A percentile compares a stretch with the other conserved stretches of the same genome.
Conservation (phyloP, 495 filamentous ascomycete genomes). For the Paragyromitra xinjiangensis region DNA sequence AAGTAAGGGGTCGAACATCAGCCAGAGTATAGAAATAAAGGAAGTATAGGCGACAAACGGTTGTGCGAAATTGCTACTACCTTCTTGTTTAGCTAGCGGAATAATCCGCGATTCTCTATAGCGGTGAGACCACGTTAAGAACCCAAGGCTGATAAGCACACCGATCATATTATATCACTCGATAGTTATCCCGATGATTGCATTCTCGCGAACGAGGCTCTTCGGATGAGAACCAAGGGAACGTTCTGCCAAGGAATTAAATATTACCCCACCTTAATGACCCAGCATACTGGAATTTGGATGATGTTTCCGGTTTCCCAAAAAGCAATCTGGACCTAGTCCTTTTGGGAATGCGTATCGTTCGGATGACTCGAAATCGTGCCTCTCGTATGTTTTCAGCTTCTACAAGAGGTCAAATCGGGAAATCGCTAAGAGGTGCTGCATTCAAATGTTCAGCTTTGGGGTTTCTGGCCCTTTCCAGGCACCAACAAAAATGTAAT, state of each 20-base stretch:
- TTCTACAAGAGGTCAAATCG: constrained; percentile 7
- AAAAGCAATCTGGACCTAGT: constrained; percentile 6
- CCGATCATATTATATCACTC: constrained; percentile 49
- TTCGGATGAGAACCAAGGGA: neutral
- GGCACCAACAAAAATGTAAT: constrained; percentile 22
- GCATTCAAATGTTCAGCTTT: constrained; percentile 19
- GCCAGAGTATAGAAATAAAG: constrained; percentile 1
- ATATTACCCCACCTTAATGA: neutral
- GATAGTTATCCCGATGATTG: neutral
- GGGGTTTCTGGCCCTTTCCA: constrained; percentile 5
- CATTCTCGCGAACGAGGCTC: constrained; percentile 9
- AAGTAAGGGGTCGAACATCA: constrained; percentile 40
- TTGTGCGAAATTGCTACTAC: constrained; percentile 28
- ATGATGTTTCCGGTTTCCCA: constrained; percentile 1
- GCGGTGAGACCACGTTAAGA: neutral
- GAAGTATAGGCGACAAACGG: constrained; percentile 34
- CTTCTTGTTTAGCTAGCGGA: constrained; percentile 27
- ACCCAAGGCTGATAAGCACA: constrained; percentile 2
- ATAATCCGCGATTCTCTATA: neutral
- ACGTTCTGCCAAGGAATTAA: neutral
- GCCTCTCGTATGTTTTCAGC: neutral
- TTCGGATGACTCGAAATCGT: constrained; percentile 17
- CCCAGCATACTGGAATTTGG: neutral
- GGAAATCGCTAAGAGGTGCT: constrained; percentile 37
- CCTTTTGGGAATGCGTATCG: constrained; percentile 9